Conservation (phyloP, 2,329 filamentous ascomycete species). For the Akanthomyces dipterigenus region DNA sequence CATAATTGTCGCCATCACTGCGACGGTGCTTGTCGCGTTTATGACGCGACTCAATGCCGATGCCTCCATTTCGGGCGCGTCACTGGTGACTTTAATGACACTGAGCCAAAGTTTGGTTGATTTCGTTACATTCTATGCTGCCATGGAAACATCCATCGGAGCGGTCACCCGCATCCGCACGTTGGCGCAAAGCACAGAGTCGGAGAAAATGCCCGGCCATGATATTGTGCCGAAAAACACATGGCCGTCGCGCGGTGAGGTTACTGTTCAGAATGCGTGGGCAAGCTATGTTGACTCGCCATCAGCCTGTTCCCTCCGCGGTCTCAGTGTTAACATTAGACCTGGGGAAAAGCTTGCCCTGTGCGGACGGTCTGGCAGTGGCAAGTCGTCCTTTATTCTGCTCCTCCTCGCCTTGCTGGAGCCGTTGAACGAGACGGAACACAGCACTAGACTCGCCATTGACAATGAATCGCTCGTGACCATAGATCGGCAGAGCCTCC, state of each 20-base stretch:
- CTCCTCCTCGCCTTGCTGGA: slow-evolving; percentile 29
- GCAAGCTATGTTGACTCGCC: slow-evolving; percentile 7
- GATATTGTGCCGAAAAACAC: slow-evolving; percentile 1
- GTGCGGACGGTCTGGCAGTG: slow-evolving; percentile 23
- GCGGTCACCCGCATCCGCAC: slow-evolving; percentile 16
- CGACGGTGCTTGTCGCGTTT: slow-evolving; percentile 37
- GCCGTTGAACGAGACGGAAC: slow-evolving; percentile 15
- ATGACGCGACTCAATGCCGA: slow-evolving; percentile 33
- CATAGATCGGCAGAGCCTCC: slow-evolving; percentile 32
- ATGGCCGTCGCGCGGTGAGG: slow-evolving; percentile 17
- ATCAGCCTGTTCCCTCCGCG: neutral
- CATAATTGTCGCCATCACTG: slow-evolving; percentile 40
- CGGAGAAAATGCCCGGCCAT: slow-evolving; percentile 13
- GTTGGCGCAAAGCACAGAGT: slow-evolving; percentile 13
- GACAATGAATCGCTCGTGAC: slow-evolving; percentile 29
- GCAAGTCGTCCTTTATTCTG: slow-evolving; percentile 30
- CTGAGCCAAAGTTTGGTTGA: slow-evolving; percentile 24
- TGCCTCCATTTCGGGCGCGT: slow-evolving; percentile 29
- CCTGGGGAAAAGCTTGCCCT: slow-evolving; percentile 17
- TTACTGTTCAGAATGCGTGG: slow-evolving; percentile 16
- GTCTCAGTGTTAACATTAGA: neutral
- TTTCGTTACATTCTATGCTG: slow-evolving; percentile 20
- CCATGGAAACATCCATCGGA: slow-evolving; percentile 19
- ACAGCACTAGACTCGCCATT: slow-evolving; percentile 19
- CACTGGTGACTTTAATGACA: slow-evolving; percentile 29